A percentile compares a stretch with the other conserved stretches of the same genome.
Conservation (phyloP, 805 yeast species). For the Metschnikowia amazonensis region DNA sequence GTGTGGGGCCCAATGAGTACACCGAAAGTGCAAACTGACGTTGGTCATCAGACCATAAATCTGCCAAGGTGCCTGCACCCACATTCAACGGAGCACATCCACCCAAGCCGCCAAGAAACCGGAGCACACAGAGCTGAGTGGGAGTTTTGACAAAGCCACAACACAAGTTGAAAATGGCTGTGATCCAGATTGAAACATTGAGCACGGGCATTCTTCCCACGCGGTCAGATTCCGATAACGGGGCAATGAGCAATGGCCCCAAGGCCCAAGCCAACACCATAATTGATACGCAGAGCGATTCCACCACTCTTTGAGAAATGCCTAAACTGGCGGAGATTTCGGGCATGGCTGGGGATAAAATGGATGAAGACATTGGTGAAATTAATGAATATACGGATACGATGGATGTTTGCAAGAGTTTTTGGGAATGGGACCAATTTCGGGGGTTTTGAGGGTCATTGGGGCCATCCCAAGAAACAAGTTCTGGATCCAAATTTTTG, state of each 20-base stretch:
- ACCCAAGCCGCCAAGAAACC: slow-evolving; percentile 64
- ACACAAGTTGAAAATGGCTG: slow-evolving; percentile 50
- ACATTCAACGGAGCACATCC: slow-evolving; percentile 66
- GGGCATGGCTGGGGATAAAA: slow-evolving; percentile 57
- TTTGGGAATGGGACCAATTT: slow-evolving; percentile 49
- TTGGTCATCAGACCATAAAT: slow-evolving; percentile 49
- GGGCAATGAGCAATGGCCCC: slow-evolving; percentile 64
- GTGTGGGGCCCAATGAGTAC: slow-evolving; percentile 57
- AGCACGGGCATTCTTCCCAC: slow-evolving; percentile 60
- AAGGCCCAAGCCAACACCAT: slow-evolving; percentile 69
- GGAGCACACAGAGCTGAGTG: slow-evolving; percentile 56
- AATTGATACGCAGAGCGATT: slow-evolving; percentile 44
- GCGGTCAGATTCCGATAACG: slow-evolving; percentile 55
- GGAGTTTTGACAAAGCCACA: slow-evolving; percentile 58
- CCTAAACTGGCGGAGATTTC: slow-evolving; percentile 44
- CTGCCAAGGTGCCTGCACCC: slow-evolving; percentile 68
- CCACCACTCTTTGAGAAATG: slow-evolving; percentile 22
- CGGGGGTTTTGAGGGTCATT: slow-evolving; percentile 62
- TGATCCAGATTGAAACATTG: slow-evolving; percentile 46
- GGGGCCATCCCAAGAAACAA: slow-evolving; percentile 64
- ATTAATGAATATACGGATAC: slow-evolving; percentile 55
- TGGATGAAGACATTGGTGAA: slow-evolving; percentile 60
- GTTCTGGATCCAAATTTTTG: slow-evolving; percentile 54
- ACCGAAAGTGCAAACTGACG: slow-evolving; percentile 56
- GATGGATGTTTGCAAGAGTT: slow-evolving; percentile 41